Percentiles rank a stretch among this genome's conserved stretches.
These are phyloP conservation scores for Acanthamoeba culbertsoni DNA, from an alignment of 208 protist species.

Conservation along the genomic window DNA sequence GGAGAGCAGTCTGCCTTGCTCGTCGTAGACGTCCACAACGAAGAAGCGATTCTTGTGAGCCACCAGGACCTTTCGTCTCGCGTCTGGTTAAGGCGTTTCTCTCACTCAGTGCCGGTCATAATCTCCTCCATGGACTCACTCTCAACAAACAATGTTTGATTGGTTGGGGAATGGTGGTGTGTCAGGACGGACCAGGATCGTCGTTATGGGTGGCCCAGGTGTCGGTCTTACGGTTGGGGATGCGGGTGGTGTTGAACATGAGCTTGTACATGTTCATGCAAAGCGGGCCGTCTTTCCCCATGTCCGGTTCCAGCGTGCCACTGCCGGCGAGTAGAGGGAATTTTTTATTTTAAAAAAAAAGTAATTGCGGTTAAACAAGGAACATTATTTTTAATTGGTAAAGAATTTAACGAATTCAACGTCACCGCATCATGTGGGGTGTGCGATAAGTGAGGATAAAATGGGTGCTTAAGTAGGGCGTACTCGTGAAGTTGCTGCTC, in stretches of 20 bases:
- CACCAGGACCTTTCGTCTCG: constrained; percentile 5
- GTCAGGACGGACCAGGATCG: background rate
- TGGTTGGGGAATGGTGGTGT: no score
- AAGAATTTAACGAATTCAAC: no score
- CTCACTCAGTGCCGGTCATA: no score
- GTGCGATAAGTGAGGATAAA: no score
- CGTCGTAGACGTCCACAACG: constrained; percentile 13
- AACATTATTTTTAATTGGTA: no score
- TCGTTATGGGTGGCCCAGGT: background rate
- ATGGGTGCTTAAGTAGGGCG: no score
- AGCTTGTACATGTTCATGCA: constrained; percentile 50
- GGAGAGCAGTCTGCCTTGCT: background rate
- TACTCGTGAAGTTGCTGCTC: constrained; percentile 22
- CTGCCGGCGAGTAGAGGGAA: background rate
- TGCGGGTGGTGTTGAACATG: constrained; percentile 43
- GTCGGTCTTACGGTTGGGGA: background rate
- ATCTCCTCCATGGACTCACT: no score
- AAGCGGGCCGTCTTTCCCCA: background rate
- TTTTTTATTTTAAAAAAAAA: no score
- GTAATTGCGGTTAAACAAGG: no score
- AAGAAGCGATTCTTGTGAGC: constrained; percentile 36
- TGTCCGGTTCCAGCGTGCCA: constrained; percentile 19
- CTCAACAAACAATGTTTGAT: background rate
- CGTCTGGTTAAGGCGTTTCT: background rate
- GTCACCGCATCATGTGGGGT: no score